Conservation (phyloP, 2,329 filamentous ascomycete genomes). For the Didymosphaeria variabile region DNA sequence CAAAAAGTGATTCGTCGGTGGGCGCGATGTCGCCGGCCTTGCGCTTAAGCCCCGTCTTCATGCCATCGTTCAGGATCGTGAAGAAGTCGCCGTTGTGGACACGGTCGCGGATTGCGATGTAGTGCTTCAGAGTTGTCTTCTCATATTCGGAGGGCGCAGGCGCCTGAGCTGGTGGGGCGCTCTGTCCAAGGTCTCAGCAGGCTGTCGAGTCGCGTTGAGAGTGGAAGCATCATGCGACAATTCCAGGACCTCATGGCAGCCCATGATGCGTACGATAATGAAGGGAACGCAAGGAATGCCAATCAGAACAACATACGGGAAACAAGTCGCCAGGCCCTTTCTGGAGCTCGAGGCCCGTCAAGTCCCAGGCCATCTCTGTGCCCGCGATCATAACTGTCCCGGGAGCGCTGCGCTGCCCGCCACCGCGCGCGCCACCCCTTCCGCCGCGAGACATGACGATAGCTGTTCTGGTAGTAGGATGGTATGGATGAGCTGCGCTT, state of each 20-base stretch:
- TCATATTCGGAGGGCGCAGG: slow-evolving; percentile 56
- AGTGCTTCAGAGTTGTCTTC: slow-evolving; percentile 58
- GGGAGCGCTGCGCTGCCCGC: slow-evolving; percentile 41
- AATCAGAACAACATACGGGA: slow-evolving; percentile 42
- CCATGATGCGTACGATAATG: too few species aligned
- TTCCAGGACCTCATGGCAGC: too few species aligned
- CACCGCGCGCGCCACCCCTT: slow-evolving; percentile 39
- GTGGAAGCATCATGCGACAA: slow-evolving; percentile 7
- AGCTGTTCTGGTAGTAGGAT: neutral
- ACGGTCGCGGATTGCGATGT: slow-evolving; percentile 61
- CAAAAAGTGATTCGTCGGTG: slow-evolving; percentile 54
- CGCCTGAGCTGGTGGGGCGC: slow-evolving; percentile 47
- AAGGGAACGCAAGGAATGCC: too few species aligned
- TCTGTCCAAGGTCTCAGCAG: slow-evolving; percentile 37
- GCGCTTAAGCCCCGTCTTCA: slow-evolving; percentile 52
- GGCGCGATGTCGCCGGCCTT: slow-evolving; percentile 50
- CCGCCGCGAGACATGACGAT: slow-evolving; percentile 39
- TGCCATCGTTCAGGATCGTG: slow-evolving; percentile 61
- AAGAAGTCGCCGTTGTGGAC: slow-evolving; percentile 69
- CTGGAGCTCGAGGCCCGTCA: slow-evolving; percentile 51
- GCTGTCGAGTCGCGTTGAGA: slow-evolving; percentile 9
- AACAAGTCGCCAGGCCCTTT: slow-evolving; percentile 53
- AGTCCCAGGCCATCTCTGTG: slow-evolving; percentile 54
- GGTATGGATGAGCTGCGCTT: neutral
- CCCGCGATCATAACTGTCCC: slow-evolving; percentile 53